Evolutionary conservation across 805 yeast species (phyloP), one percentile per base, ranked within the genome.

Genomic region (Barnettozyma californica): DNA sequence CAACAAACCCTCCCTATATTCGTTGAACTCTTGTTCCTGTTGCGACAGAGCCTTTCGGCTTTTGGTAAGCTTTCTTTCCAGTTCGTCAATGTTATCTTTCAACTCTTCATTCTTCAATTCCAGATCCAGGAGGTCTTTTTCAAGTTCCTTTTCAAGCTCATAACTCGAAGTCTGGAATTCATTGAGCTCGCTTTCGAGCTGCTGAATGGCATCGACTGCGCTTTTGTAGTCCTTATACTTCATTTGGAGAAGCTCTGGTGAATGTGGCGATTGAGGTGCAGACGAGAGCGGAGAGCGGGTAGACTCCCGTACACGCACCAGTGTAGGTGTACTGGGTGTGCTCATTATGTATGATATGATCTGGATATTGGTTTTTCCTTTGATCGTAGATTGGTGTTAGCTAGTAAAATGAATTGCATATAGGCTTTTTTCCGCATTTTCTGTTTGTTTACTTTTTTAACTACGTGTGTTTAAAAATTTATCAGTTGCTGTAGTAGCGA

Each of bases 81-180:
- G 45, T 13, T 50, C 40, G 4, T 46, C 52, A 13, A 65, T 54
- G 37, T 50, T 52, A 20, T 49, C 47, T 21, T 53, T 53, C 29
- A 64, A 39, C 16, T 44, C 47, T 11, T 52, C 58, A 25, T 66
- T 65, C 18, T 57, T 55, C n/a, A 41, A 29, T 39, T 59, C 64
- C 10, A 61, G 40, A 9, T 68, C 75, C 35, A 58, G 60, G 49
- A 60, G 47, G 50, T 75, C 78, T 47, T 64, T 62, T 57, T 74
- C 79, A 31, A 74, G 59, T 46, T 73, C 78, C 36, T 59, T 61
- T 54, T 74, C 78, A 35, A 74, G 60, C 52, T 74, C 79, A 43
- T 65, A 61, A 40, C 75, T 69, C 6, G 76, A 69, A 20, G 57
- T 62, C 49, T 71, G 72, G 48, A 74, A 71, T 53, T 74, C 78